Percentiles rank a stretch among this genome's conserved stretches.
phyloP scores from a whole-genome alignment of 768 basidiomycete species.

The Xerocomus brunneocitrinus region DNA sequence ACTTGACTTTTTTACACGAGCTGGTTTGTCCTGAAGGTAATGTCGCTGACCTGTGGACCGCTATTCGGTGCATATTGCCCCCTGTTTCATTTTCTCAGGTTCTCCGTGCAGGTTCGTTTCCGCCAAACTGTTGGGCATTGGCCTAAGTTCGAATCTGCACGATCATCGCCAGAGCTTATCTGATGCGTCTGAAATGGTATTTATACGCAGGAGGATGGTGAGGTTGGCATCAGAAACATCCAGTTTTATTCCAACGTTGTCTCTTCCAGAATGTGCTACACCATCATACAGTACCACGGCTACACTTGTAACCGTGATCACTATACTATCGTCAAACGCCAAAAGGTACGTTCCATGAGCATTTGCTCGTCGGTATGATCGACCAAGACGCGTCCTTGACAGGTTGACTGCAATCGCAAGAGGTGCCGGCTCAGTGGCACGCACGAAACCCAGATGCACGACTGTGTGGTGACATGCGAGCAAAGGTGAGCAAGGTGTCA shows the following conservation, averaged over 20 bases:
- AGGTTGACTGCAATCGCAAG: slow-evolving; percentile 48
- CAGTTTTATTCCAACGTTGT: neutral
- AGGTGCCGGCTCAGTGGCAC: slow-evolving; percentile 38
- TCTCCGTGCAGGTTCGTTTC: slow-evolving; percentile 5
- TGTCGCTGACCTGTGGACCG: slow-evolving; percentile 1
- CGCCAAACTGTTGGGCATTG: neutral
- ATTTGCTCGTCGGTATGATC: neutral
- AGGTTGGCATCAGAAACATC: neutral
- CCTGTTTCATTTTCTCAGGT: slow-evolving; percentile 18
- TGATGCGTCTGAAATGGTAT: slow-evolving; percentile 13
- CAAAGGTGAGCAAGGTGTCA: slow-evolving; percentile 31
- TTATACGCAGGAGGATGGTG: slow-evolving; percentile 12
- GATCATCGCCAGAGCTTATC: slow-evolving; percentile 5
- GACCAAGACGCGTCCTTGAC: neutral
- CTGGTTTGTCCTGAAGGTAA: slow-evolving; percentile 3
- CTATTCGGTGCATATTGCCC: slow-evolving; percentile 9
- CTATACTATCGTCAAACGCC: slow-evolving; percentile 24
- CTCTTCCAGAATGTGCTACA: slow-evolving; percentile 31
- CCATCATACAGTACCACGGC: slow-evolving; percentile 30
- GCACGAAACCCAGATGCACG: slow-evolving; percentile 33
- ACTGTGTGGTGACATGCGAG: slow-evolving; percentile 35
- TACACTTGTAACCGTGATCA: slow-evolving; percentile 35
- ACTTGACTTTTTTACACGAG: slow-evolving; percentile 12
- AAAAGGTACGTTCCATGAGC: slow-evolving; percentile 28
- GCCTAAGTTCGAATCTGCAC: slow-evolving; percentile 2